A percentile compares a stretch with the other conserved stretches of the same genome.
phyloP scores from a whole-genome alignment of 345 rosid species.

The Populus pruinosa region DNA sequence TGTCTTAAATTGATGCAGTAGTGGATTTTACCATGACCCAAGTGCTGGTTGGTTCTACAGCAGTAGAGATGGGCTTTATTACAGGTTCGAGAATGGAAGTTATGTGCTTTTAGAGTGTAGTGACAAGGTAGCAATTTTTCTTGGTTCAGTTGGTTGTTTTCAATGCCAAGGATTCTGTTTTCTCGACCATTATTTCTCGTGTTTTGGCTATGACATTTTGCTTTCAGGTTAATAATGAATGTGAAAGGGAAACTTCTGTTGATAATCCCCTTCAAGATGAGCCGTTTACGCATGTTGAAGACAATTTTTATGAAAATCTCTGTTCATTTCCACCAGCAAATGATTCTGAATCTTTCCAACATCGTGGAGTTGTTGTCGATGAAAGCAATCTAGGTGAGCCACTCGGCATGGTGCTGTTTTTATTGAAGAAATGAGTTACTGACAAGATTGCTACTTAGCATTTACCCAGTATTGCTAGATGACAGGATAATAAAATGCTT shows the following conservation, averaged over 20 bases:
- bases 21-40: constrained; percentile 86
- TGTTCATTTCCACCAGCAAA: neutral
- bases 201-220: neutral
- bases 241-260: constrained; percentile 9
- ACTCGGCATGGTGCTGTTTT: neutral
- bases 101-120: constrained; percentile 49
- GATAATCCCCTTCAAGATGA: constrained; percentile 30
- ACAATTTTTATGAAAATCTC: constrained; percentile 8
- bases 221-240: constrained; percentile 25
- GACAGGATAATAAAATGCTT: neutral
- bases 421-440: neutral
- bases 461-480: neutral
- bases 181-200: neutral
- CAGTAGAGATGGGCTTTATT: constrained; percentile 68
- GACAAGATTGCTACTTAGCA: neutral
- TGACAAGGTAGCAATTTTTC: constrained; percentile 30
- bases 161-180: neutral
- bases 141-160: neutral
- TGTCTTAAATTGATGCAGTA: constrained; percentile 40
- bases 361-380: constrained; percentile 6
- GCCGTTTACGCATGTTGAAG: constrained; percentile 11
- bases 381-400: constrained; percentile 33
- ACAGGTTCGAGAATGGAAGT: constrained; percentile 72
- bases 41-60: constrained; percentile 88
- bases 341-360: constrained; percentile 26